These are phyloP conservation scores for Vanrija sp. DNA, from an alignment of 1,284 basidiomycete species.

Conservation along the genomic window DNA sequence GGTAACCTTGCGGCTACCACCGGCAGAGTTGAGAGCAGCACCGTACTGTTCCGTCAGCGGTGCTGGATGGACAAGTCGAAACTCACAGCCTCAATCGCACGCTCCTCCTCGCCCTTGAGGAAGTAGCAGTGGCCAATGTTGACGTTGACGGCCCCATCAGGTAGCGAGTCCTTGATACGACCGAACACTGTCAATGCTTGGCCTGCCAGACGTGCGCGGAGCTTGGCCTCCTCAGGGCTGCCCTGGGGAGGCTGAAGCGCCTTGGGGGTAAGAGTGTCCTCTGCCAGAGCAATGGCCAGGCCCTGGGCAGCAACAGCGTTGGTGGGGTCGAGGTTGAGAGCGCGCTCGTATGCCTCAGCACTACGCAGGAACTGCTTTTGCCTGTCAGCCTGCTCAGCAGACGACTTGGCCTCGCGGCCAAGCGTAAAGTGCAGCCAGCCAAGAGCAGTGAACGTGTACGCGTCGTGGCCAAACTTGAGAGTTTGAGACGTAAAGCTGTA, in stretches of 20 bases:
- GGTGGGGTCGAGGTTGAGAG: constrained; percentile 69
- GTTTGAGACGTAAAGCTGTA: constrained; percentile 81
- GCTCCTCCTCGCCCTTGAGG: constrained; percentile 82
- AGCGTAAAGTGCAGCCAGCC: constrained; percentile 80
- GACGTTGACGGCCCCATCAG: constrained; percentile 80
- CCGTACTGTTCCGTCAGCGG: constrained; percentile 63
- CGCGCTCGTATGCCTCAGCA: constrained; percentile 87
- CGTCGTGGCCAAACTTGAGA: constrained; percentile 75
- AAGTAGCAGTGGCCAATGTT: constrained; percentile 96
- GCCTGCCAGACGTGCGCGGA: constrained; percentile 62
- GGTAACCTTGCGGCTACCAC: constrained; percentile 64
- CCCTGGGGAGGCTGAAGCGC: constrained; percentile 33
- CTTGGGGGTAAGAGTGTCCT: constrained; percentile 67
- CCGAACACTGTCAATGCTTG: constrained; percentile 82
- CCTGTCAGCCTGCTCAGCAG: constrained; percentile 63
- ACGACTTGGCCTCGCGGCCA: constrained; percentile 59
- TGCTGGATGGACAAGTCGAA: not conserved
- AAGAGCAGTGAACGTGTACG: constrained; percentile 84
- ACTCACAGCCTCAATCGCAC: constrained; percentile 88
- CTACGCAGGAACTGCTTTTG: constrained; percentile 70
- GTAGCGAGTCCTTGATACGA: constrained; percentile 78
- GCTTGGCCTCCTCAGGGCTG: constrained; percentile 59
- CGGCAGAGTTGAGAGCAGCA: constrained; percentile 66
- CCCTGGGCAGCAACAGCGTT: constrained; percentile 91
- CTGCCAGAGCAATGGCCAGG: constrained; percentile 83